A percentile compares a stretch with the other conserved stretches of the same genome.
Conservation (phyloP, 805 yeast species). For the Candida boleticola region DNA sequence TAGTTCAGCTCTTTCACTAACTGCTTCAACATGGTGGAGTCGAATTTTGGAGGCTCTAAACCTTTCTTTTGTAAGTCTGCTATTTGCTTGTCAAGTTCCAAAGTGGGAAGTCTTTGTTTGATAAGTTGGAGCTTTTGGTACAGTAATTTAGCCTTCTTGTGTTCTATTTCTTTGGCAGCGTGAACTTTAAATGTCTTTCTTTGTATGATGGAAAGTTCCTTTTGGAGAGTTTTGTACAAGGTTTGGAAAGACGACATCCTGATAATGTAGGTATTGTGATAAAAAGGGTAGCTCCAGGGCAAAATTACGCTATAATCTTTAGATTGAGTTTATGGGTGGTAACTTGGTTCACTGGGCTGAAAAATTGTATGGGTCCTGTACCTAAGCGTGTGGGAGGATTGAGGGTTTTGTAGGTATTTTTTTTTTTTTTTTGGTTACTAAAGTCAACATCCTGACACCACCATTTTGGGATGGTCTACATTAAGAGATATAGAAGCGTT, state of each 20-base stretch:
- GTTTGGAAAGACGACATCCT: slow-evolving; percentile 9
- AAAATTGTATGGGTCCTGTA: no score
- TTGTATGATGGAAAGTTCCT: slow-evolving; percentile 40
- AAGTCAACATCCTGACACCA: no score
- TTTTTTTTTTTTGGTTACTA: no score
- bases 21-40: slow-evolving; percentile 20
- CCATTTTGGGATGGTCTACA: no score
- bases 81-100: slow-evolving; percentile 29
- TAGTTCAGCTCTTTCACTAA: slow-evolving; percentile 17
- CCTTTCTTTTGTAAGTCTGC: slow-evolving; percentile 6
- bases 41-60: slow-evolving; percentile 20
- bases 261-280: background rate
- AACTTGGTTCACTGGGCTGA: no score
- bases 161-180: slow-evolving; percentile 39
- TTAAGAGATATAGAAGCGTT: no score
- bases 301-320: no score
- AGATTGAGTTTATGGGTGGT: no score
- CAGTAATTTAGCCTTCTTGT: slow-evolving; percentile 44
- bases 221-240: slow-evolving; percentile 25
- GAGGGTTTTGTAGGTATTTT: no score
- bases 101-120: slow-evolving; percentile 32
- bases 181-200: slow-evolving; percentile 36
- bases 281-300: no score
- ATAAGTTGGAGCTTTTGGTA: slow-evolving; percentile 49
- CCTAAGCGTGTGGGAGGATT: no score